A percentile compares a stretch with the other conserved stretches of the same genome.
These are phyloP conservation scores for Eucalyptus cloeziana DNA, from an alignment of 345 rosid genomes.

Conservation along the genomic window DNA sequence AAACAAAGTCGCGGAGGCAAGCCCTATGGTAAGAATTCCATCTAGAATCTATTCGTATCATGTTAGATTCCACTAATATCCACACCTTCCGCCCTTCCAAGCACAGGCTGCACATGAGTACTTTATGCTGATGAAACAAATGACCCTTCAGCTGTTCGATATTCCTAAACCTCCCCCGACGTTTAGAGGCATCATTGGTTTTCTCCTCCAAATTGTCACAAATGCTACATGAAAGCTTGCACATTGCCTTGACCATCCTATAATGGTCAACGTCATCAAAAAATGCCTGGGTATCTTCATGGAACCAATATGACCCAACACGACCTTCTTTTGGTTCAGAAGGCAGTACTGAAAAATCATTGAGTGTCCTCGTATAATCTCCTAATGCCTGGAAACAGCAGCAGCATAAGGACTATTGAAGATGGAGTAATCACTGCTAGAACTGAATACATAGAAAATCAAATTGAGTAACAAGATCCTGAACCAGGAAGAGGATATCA, in stretches of 20 bases:
- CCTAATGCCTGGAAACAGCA: constrained; percentile 61
- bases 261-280: constrained; percentile 92
- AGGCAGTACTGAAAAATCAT: constrained; percentile 75
- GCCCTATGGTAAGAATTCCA: background rate
- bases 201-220: constrained; percentile 72
- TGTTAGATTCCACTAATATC: background rate
- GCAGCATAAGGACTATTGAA: background rate
- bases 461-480: background rate
- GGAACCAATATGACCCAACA: constrained; percentile 66
- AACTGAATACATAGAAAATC: background rate
- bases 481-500: background rate
- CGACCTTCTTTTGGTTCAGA: constrained; percentile 76
- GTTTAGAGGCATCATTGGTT: constrained; percentile 45
- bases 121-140: constrained; percentile 68
- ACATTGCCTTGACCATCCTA: constrained; percentile 97
- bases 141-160: constrained; percentile 93
- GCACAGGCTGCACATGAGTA: constrained; percentile 83
- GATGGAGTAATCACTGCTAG: background rate
- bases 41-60: background rate
- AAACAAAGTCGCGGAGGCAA: background rate
- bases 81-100: constrained; percentile 91
- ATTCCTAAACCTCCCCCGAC: constrained; percentile 54
- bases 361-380: constrained; percentile 80
- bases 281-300: constrained; percentile 76
- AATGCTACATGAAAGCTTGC: constrained; percentile 79